Conservation (phyloP, 164 flowering plant species). For the Aristolochia contorta region DNA sequence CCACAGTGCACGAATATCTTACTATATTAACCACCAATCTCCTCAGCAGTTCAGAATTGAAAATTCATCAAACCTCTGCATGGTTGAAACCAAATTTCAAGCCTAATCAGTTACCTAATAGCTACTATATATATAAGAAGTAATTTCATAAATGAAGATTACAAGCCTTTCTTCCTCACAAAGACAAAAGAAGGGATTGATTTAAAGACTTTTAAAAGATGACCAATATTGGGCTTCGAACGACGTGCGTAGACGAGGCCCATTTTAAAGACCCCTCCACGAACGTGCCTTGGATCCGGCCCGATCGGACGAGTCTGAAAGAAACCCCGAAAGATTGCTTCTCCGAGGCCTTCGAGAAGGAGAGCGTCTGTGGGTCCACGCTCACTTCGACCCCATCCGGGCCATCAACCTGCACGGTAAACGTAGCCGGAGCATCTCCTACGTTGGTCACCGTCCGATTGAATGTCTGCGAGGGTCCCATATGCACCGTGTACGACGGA, state of each 20-base stretch:
- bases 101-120: too few species aligned
- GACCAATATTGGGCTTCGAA: constrained; percentile 2
- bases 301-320: not conserved
- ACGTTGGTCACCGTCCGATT: constrained; percentile 66
- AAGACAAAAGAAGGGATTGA: too few species aligned
- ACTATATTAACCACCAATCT: too few species aligned
- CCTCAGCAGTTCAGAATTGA: too few species aligned
- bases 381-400: constrained; percentile 43
- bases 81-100: too few species aligned
- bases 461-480: constrained; percentile 28
- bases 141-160: too few species aligned
- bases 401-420: constrained; percentile 25
- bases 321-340: constrained; percentile 37
- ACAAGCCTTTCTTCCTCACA: too few species aligned
- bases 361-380: constrained; percentile 52
- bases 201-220: not conserved
- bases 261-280: not conserved
- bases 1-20: too few species aligned
- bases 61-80: too few species aligned
- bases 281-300: not conserved
- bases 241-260: not conserved
- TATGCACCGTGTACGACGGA: constrained; percentile 50
- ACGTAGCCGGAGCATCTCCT: constrained; percentile 42
- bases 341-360: constrained; percentile 35
- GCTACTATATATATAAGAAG: too few species aligned